Conservation (phyloP, 257 asterid genomes). For the Voacanga thouarsii region DNA sequence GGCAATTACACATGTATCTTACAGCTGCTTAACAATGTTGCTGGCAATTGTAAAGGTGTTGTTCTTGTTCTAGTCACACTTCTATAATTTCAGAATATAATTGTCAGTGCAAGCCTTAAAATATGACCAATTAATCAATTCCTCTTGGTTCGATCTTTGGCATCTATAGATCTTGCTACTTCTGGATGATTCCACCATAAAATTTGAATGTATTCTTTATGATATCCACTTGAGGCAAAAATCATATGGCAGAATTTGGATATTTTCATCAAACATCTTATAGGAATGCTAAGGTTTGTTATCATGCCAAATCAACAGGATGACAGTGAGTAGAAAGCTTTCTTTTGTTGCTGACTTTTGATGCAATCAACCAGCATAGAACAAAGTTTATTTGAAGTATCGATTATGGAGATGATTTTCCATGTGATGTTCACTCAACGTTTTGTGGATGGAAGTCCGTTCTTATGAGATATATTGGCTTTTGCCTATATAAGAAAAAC, state of each 20-base stretch:
- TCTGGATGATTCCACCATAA: neutral
- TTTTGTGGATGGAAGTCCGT: neutral
- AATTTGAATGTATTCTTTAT: neutral
- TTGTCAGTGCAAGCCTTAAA: neutral
- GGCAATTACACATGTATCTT: conserved; percentile 91
- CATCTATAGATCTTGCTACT: neutral
- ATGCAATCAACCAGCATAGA: neutral
- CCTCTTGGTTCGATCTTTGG: neutral
- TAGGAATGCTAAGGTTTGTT: neutral
- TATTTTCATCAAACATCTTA: neutral
- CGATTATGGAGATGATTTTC: neutral
- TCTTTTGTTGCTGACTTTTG: neutral
- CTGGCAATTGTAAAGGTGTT: conserved; percentile 93
- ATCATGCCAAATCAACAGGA: neutral
- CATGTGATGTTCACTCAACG: neutral
- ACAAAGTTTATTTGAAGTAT: neutral
- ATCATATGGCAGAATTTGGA: neutral
- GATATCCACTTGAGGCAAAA: neutral
- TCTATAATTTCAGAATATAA: neutral
- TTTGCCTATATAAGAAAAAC: neutral
- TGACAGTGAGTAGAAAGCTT: neutral
- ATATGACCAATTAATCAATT: neutral
- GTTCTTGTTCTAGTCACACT: conserved; percentile 10
- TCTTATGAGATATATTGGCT: neutral
- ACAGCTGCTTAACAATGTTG: conserved; percentile 97